phyloP scores from a whole-genome alignment of 495 filamentous ascomycete genomes.

The Podospora didyma region DNA sequence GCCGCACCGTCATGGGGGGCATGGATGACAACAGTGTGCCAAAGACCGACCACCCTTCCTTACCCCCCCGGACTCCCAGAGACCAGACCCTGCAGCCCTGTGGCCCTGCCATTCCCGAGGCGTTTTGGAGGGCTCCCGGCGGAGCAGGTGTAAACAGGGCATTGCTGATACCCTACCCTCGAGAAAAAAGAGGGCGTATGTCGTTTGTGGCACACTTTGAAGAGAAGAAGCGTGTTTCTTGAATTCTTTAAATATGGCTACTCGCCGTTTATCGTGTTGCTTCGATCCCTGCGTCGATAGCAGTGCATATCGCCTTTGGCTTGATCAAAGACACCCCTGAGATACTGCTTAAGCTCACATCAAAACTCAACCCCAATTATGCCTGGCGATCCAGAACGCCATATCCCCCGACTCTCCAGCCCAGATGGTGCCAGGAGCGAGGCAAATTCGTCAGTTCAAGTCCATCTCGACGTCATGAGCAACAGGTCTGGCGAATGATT shows the following conservation, averaged over 20 bases:
- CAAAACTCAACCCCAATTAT: slow-evolving; percentile 9
- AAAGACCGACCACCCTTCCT: too few species aligned
- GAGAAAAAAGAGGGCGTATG: not conserved
- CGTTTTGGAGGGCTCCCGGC: slow-evolving; percentile 23
- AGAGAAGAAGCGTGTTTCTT: not conserved
- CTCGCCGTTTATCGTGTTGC: not conserved
- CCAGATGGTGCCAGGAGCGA: slow-evolving; percentile 18
- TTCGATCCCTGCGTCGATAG: not conserved
- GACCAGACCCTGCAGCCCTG: slow-evolving; percentile 5
- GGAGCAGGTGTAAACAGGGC: slow-evolving; percentile 3
- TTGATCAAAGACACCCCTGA: not conserved
- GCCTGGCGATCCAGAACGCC: slow-evolving; percentile 2
- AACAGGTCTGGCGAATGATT: slow-evolving; percentile 16
- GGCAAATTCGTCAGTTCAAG: slow-evolving; percentile 25
- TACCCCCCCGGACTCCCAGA: too few species aligned
- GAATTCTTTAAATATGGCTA: not conserved
- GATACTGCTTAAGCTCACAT: not conserved
- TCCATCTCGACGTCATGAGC: slow-evolving; percentile 20
- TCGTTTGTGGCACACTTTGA: not conserved
- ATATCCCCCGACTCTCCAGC: slow-evolving; percentile 6
- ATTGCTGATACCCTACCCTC: not conserved
- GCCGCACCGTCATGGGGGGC: slow-evolving; percentile 1
- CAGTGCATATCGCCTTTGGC: not conserved
- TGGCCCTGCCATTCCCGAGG: slow-evolving; percentile 21
- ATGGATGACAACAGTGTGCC: not conserved